Conservation (phyloP, 2,329 filamentous ascomycete species). For the Hypoxylon sp. region DNA sequence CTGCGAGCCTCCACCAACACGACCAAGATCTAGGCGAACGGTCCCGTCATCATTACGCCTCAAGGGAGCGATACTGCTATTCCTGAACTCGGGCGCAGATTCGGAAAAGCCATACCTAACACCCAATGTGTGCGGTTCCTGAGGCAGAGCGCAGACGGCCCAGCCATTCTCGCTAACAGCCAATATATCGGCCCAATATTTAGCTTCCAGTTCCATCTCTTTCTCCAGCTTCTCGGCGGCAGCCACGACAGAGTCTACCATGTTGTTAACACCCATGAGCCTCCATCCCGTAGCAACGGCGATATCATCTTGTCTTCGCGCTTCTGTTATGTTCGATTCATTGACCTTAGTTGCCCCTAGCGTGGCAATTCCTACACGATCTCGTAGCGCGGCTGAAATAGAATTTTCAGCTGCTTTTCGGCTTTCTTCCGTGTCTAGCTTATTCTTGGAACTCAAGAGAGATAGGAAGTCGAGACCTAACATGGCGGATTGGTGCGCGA, state of each 20-base stretch:
- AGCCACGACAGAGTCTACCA: constrained; percentile 79
- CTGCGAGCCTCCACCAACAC: constrained; percentile 66
- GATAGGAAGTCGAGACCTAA: constrained; percentile 87
- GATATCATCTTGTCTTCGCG: constrained; percentile 70
- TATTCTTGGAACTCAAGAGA: constrained; percentile 79
- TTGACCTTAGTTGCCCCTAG: constrained; percentile 77
- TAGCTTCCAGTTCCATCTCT: constrained; percentile 84
- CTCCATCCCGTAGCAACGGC: constrained; percentile 79
- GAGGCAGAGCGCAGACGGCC: constrained; percentile 84
- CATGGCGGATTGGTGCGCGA: constrained; percentile 72
- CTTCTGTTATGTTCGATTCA: constrained; percentile 70
- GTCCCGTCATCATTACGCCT: constrained; percentile 80
- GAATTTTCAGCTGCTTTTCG: constrained; percentile 71
- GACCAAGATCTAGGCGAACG: constrained; percentile 79
- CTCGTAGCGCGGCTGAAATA: constrained; percentile 78
- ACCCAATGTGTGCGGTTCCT: constrained; percentile 80
- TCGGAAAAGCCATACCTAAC: constrained; percentile 93
- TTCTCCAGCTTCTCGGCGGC: constrained; percentile 80
- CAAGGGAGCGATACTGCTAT: constrained; percentile 85
- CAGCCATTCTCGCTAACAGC: constrained; percentile 87
- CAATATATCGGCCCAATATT: constrained; percentile 90
- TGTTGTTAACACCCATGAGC: constrained; percentile 80
- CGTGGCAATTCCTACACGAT: constrained; percentile 80
- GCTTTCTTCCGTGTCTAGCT: constrained; percentile 7
- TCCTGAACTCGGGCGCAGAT: constrained; percentile 71